phyloP scores from a whole-genome alignment of 495 filamentous ascomycete genomes.

The Trichocladium antarcticum region DNA sequence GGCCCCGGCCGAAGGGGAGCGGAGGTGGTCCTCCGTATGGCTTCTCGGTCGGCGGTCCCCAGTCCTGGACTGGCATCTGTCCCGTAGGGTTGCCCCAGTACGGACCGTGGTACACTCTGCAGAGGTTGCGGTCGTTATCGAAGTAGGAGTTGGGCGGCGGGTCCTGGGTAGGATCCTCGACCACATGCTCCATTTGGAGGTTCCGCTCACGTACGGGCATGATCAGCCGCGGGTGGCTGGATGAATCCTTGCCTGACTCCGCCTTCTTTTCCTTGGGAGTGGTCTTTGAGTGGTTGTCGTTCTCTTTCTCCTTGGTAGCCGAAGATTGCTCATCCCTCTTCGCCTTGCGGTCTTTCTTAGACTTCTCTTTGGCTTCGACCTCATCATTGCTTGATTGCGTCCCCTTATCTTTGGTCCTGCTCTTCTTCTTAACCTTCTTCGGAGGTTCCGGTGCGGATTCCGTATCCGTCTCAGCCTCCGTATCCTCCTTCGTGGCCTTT shows the following conservation, averaged over 20 bases:
- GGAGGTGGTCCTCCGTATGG: background rate
- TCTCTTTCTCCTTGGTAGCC: no score
- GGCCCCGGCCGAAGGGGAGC: background rate
- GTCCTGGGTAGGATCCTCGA: slow-evolving; percentile 30
- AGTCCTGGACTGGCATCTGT: background rate
- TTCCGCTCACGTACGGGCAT: slow-evolving; percentile 28
- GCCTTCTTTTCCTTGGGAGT: slow-evolving; percentile 9
- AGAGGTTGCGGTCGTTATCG: slow-evolving; percentile 29
- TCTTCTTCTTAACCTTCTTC: background rate
- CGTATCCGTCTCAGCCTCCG: background rate
- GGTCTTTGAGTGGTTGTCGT: background rate
- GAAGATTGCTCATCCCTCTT: no score
- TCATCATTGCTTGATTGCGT: background rate
- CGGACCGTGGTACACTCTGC: slow-evolving; percentile 41
- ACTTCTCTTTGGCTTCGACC: background rate
- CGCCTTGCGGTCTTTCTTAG: slow-evolving; percentile 2
- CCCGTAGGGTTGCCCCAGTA: slow-evolving; percentile 33
- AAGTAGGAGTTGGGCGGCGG: slow-evolving; percentile 43
- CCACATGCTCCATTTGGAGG: slow-evolving; percentile 34
- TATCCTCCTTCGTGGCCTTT: background rate
- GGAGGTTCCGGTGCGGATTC: background rate
- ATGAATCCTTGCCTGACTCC: background rate
- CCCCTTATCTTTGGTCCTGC: background rate
- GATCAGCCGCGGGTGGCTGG: slow-evolving; percentile 17
- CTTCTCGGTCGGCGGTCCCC: background rate